Evolutionary conservation across 257 asterid species (phyloP), one percentile per base, ranked within the genome.

Genomic region (Petrea volubilis): DNA sequence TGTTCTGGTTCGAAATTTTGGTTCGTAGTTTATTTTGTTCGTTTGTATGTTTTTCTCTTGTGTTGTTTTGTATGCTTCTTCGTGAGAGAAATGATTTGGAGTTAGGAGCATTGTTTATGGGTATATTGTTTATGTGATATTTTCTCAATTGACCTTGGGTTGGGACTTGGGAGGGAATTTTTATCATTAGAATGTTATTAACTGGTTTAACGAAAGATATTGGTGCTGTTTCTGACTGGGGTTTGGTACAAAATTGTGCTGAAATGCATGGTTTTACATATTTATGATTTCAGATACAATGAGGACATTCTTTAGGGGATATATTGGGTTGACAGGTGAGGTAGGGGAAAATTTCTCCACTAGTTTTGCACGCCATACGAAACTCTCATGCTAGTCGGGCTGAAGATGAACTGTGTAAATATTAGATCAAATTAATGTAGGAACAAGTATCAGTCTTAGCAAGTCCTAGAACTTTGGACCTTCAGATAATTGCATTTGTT

Each of bases 141-240:
- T 60, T 21, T 14, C 33, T 59, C 4, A 21, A 17, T 44, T 44
- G 43, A 15, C 51, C 44, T 9, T 44, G 24, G 44, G 11, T 8
- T 71, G 43, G 51, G 41, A 17, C 20, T n/a, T n/a, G n/a, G n/a
- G n/a, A n/a, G n/a, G 13, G 38, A 34, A 23, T 9, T 59, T 67
- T 38, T 60, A 31, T 24, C 24, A 10, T 11, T 14, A 24, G 31
- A 14, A 43, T 43, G 25, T 41, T 43, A 28, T 9, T 8, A 44
- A 71, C 63, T 9, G 36, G 34, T n/a, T 23, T 61, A 20, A 41
- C 40, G 41, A 38, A 25, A 23, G 14, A 7, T 25, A 20, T 23
- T 60, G 59, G 27, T 70, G 13, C 7, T 74, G 41, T 49, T 64
- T 13, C 67, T 11, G 40, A 25, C 40, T 46, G 43, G 64, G 60